Evolutionary conservation across 1,139 yeast genomes (phyloP).

Genomic region (Taphrina sp.): DNA sequence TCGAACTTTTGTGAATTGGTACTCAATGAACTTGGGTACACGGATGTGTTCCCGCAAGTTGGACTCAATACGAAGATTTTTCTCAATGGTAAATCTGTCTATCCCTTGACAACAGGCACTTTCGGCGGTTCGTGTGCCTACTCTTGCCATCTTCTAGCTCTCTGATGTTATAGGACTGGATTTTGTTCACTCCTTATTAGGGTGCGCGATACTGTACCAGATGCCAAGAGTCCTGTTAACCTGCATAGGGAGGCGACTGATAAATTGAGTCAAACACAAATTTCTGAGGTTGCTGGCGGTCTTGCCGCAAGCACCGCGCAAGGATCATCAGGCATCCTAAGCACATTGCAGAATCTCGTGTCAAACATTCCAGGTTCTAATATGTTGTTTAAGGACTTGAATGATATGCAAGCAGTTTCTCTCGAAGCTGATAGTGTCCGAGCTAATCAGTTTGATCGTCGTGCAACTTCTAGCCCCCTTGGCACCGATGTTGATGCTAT

Average conservation of each 20-base stretch:
- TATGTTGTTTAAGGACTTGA: slow-evolving; percentile 23
- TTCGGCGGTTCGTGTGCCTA: slow-evolving; percentile 38
- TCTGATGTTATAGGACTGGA: slow-evolving; percentile 33
- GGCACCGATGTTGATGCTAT: slow-evolving; percentile 37
- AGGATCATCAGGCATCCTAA: slow-evolving; percentile 21
- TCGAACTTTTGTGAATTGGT: slow-evolving; percentile 40
- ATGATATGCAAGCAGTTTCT: slow-evolving; percentile 32
- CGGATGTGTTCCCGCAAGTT: slow-evolving; percentile 41
- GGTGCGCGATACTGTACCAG: not conserved
- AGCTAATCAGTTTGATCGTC: not conserved
- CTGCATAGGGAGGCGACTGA: slow-evolving; percentile 40
- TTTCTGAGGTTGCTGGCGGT: slow-evolving; percentile 36
- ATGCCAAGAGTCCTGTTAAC: not conserved
- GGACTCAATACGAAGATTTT: slow-evolving; percentile 39
- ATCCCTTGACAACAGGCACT: slow-evolving; percentile 42
- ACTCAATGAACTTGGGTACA: slow-evolving; percentile 40
- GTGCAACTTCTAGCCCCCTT: slow-evolving; percentile 14
- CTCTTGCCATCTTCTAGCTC: not conserved
- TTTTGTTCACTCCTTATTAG: slow-evolving; percentile 39
- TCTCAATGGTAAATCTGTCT: slow-evolving; percentile 39
- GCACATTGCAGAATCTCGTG: slow-evolving; percentile 12
- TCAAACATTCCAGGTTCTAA: slow-evolving; percentile 9
- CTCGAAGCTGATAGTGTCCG: slow-evolving; percentile 32
- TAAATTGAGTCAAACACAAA: slow-evolving; percentile 39
- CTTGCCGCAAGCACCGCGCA: slow-evolving; percentile 32